Evolutionary conservation across 73 alveolate genomes (phyloP).

Genomic region (Durusdinium trenchii): DNA sequence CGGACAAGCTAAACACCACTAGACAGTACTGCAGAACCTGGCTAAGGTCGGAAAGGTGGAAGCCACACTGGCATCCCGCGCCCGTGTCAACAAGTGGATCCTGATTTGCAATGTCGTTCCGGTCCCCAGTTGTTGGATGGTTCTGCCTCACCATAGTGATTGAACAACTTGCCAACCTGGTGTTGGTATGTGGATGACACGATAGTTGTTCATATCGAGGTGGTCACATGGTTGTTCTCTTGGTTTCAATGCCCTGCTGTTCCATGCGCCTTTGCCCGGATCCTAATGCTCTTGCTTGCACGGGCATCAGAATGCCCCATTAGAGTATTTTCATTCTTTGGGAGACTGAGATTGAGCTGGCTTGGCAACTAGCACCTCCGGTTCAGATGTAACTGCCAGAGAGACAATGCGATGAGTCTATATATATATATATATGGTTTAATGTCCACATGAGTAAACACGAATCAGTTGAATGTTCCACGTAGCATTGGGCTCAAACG

Average conservation of each 20-base stretch:
- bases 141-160: too few relatives aligned
- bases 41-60: conserved; percentile 40
- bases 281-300: background rate
- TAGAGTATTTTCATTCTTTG: background rate
- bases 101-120: conserved; percentile 10
- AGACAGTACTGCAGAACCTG: background rate
- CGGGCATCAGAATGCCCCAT: background rate
- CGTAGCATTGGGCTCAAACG: too few relatives aligned
- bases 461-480: too few relatives aligned
- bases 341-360: background rate
- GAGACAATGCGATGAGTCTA: too few relatives aligned
- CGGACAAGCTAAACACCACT: background rate
- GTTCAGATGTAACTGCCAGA: too few relatives aligned
- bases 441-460: too few relatives aligned
- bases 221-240: conserved; percentile 11
- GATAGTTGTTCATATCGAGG: background rate
- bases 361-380: too few relatives aligned
- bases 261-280: conserved; percentile 63
- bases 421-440: too few relatives aligned
- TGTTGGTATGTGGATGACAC: background rate
- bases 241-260: conserved; percentile 69
- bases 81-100: conserved; percentile 65
- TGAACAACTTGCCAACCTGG: background rate
- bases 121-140: background rate
- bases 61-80: conserved; percentile 29